Evolutionary conservation across 2,329 filamentous ascomycete genomes (phyloP), one percentile per base, ranked within the genome.

Genomic region (Botrytis fragariae): DNA sequence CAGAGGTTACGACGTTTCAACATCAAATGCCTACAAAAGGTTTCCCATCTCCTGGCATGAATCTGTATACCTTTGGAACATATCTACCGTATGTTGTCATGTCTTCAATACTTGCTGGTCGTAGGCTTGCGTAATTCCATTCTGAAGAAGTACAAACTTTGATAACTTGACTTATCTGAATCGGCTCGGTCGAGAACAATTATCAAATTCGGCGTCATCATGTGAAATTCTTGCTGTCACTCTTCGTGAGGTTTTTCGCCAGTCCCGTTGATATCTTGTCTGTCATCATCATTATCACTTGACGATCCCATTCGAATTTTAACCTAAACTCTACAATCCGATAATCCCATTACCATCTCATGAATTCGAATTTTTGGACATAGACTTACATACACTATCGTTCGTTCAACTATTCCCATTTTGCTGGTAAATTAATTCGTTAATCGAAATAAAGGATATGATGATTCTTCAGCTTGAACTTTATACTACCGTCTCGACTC

Each of bases 141-240:
- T 14, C 10, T 4, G 14, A n/a, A n/a, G 10, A 25, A n/a, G n/a
- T 18, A 42, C 14, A 42, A 22, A 8, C 12, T 51, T 51, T n/a
- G 25, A 51, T 51, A n/a, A 14, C 10, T 51, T 51, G 22, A 51
- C 44, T 45, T 18, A 4, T 45, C 44, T 45, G 8, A 18, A 45
- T 45, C 1, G 0, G 8, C 20, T 3, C 44, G 20, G 44, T 45
- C 1, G 18, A 45, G 8, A 0, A 45, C 0, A 22, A 14, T 14
- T 0, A n/a, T n/a, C 4, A 4, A 10, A 51, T 14, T n/a, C 4
- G 4, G 25, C 4, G 2, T n/a, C 10, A 14, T 25, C 10, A 51
- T n/a, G 4, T 14, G 5, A 6, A 25, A 51, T 14, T n/a, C 5
- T n/a, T n/a, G 25, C 48, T 51, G 22, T 51, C 10, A 1, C 25